phyloP scores from a whole-genome alignment of 345 rosid species.

The rapeseed (Brassica napus) region DNA sequence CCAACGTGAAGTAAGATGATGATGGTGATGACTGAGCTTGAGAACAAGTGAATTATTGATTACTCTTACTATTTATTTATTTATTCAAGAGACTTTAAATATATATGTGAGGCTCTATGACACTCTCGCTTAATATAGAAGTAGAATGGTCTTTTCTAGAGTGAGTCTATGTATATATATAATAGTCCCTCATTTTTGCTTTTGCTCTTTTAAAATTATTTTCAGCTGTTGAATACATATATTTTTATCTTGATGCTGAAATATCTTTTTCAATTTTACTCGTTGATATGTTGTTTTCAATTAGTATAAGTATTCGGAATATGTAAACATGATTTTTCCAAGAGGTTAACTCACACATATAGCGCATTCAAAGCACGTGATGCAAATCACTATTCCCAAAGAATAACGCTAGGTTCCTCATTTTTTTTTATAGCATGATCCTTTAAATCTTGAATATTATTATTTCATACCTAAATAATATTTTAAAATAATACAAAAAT shows the following conservation, averaged over 20 bases:
- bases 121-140: conserved; percentile 11
- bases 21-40: background rate
- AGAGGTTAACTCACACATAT: background rate
- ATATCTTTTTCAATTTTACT: background rate
- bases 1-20: background rate
- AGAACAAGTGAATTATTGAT: conserved; percentile 16
- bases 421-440: background rate
- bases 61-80: background rate
- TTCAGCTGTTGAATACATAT: conserved; percentile 17
- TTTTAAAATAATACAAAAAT: too few species aligned
- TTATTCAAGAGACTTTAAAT: background rate
- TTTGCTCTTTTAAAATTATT: background rate
- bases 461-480: too few species aligned
- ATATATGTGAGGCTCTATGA: background rate
- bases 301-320: background rate
- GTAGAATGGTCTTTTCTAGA: background rate
- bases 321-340: background rate
- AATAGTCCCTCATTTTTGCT: background rate
- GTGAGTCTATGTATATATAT: background rate
- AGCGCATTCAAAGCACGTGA: background rate
- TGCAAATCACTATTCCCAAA: background rate
- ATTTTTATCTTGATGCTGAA: background rate
- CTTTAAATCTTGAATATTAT: too few species aligned
- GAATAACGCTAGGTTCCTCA: background rate
- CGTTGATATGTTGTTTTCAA: background rate